Conservation (phyloP, 2,329 filamentous ascomycete species). For the Colletotrichum orbiculare region DNA sequence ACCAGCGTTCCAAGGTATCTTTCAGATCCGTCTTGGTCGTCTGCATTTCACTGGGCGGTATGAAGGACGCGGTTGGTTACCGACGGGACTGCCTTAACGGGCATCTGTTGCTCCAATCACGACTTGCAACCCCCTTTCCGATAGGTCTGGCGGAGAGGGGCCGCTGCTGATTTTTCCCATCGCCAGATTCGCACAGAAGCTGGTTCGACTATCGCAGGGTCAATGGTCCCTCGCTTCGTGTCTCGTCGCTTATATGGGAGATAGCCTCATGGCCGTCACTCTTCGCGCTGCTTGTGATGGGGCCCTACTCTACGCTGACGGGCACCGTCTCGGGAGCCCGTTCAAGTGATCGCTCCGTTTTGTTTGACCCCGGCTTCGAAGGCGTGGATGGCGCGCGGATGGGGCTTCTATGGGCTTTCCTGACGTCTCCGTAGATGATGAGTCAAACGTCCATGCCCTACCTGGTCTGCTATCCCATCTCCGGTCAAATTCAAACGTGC, state of each 20-base stretch:
- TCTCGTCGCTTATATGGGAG: slow-evolving; percentile 37
- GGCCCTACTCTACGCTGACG: background rate
- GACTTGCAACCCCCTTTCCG: slow-evolving; percentile 51
- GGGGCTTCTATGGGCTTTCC: no score
- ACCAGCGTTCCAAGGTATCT: slow-evolving; percentile 67
- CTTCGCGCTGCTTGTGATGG: slow-evolving; percentile 15
- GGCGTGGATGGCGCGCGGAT: no score
- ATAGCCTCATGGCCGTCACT: slow-evolving; percentile 38
- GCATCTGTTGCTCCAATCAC: slow-evolving; percentile 21
- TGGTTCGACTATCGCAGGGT: slow-evolving; percentile 25
- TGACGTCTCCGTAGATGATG: no score
- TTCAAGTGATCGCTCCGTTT: no score
- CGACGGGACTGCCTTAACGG: slow-evolving; percentile 37
- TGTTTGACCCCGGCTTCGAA: no score
- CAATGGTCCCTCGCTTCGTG: slow-evolving; percentile 21
- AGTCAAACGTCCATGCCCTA: no score
- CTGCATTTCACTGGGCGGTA: slow-evolving; percentile 40
- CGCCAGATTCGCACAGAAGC: slow-evolving; percentile 39
- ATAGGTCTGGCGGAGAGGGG: slow-evolving; percentile 52
- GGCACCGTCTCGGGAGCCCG: background rate
- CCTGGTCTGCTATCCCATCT: background rate
- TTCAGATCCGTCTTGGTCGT: slow-evolving; percentile 66
- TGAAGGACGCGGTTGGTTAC: slow-evolving; percentile 26
- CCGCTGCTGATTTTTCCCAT: slow-evolving; percentile 43
- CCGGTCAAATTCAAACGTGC: background rate